phyloP scores from a whole-genome alignment of 2,329 filamentous ascomycete genomes.

The Fusarium cicatricum region DNA sequence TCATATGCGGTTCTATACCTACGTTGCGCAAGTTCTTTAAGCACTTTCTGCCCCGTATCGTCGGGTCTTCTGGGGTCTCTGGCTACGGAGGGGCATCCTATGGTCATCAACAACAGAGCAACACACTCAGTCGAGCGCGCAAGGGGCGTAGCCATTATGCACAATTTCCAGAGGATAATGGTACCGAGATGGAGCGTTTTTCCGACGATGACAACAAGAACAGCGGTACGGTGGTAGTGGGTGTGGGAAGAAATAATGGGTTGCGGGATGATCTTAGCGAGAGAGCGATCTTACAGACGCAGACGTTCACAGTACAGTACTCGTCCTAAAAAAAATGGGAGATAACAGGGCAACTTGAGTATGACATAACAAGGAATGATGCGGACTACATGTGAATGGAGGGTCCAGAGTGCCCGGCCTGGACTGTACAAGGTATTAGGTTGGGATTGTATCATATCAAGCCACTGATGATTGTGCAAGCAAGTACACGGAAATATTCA shows the following conservation, averaged over 20 bases:
- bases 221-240: conserved; percentile 11
- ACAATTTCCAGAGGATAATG: conserved; percentile 26
- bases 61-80: conserved; percentile 57
- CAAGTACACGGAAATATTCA: too few relatives aligned
- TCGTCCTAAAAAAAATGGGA: not conserved
- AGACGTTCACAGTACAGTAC: conserved; percentile 36
- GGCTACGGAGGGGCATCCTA: conserved; percentile 10
- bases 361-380: too few relatives aligned
- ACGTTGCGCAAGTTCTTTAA: conserved; percentile 61
- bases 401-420: too few relatives aligned
- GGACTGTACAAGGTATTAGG: too few relatives aligned
- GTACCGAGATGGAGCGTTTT: conserved; percentile 21
- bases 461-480: too few relatives aligned
- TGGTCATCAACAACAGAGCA: conserved; percentile 14
- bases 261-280: conserved; percentile 36
- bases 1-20: conserved; percentile 47
- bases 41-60: conserved; percentile 67
- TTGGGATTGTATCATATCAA: too few relatives aligned
- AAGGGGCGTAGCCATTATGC: conserved; percentile 28
- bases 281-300: conserved; percentile 41
- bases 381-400: too few relatives aligned
- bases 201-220: conserved; percentile 8
- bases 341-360: too few relatives aligned
- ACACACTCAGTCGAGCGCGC: conserved; percentile 17
- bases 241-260: conserved; percentile 6